A percentile compares a stretch with the other conserved stretches of the same genome.
These are phyloP conservation scores for Colletotrichum orbiculare DNA, from an alignment of 2,329 filamentous ascomycete species.

Conservation along the genomic window DNA sequence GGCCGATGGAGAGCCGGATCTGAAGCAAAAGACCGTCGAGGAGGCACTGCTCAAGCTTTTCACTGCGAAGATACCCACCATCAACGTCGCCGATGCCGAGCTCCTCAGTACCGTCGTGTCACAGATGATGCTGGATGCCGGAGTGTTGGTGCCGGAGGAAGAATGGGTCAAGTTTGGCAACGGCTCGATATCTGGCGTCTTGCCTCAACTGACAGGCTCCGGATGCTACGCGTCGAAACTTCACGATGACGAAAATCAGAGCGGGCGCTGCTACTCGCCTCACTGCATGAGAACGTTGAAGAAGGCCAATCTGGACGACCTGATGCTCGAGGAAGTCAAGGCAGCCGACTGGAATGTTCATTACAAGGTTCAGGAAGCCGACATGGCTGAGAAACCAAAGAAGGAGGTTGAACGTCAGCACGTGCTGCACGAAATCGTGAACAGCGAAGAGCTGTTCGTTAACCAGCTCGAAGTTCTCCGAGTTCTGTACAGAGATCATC, in stretches of 20 bases:
- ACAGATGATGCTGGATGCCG: slow-evolving; percentile 80
- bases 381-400: slow-evolving; percentile 75
- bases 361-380: slow-evolving; percentile 84
- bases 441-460: slow-evolving; percentile 92
- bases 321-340: slow-evolving; percentile 75
- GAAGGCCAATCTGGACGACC: slow-evolving; percentile 87
- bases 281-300: slow-evolving; percentile 95
- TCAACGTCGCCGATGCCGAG: slow-evolving; percentile 98
- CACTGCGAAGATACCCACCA: slow-evolving; percentile 93
- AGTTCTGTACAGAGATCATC: slow-evolving; percentile 84
- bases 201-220: slow-evolving; percentile 91
- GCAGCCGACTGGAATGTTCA: slow-evolving; percentile 90
- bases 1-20: slow-evolving; percentile 89
- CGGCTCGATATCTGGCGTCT: slow-evolving; percentile 84
- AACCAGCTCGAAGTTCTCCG: slow-evolving; percentile 88
- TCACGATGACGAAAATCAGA: slow-evolving; percentile 72
- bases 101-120: slow-evolving; percentile 83
- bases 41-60: slow-evolving; percentile 91
- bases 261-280: slow-evolving; percentile 89
- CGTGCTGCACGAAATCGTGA: slow-evolving; percentile 93
- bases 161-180: slow-evolving; percentile 96
- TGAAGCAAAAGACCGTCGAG: slow-evolving; percentile 85
- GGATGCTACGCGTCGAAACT: slow-evolving; percentile 92
- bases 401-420: slow-evolving; percentile 96
- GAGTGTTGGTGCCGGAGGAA: slow-evolving; percentile 86